phyloP scores from a whole-genome alignment of 768 basidiomycete species.

The Multifurca ochricompacta region DNA sequence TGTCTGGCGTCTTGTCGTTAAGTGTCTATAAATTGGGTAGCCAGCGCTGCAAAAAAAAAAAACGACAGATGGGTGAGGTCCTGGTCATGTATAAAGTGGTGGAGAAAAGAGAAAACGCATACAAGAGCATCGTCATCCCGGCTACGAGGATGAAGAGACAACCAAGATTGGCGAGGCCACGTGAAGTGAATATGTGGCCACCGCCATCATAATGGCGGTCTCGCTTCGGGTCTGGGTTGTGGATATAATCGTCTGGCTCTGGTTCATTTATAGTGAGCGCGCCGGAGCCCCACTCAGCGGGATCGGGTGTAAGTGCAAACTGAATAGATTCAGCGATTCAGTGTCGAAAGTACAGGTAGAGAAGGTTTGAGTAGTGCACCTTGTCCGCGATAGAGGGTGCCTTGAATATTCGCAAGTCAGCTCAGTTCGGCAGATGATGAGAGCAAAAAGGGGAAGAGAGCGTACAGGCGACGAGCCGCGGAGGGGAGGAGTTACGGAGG shows the following conservation, averaged over 20 bases:
- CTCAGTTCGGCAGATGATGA: background rate
- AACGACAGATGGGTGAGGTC: background rate
- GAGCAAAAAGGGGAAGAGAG: background rate
- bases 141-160: conserved; percentile 52
- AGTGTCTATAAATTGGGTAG: conserved; percentile 44
- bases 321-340: conserved; percentile 15
- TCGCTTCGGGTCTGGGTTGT: conserved; percentile 52
- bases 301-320: conserved; percentile 36
- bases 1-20: conserved; percentile 33
- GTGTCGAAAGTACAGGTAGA: background rate
- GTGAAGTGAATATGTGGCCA: conserved; percentile 49
- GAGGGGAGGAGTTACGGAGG: background rate
- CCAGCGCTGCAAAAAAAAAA: conserved; percentile 23
- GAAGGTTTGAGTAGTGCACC: background rate
- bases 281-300: conserved; percentile 43
- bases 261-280: conserved; percentile 35
- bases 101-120: conserved; percentile 25
- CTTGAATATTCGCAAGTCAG: background rate
- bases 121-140: conserved; percentile 49
- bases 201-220: conserved; percentile 47
- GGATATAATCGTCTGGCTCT: conserved; percentile 59
- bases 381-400: conserved; percentile 15
- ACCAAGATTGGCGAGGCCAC: conserved; percentile 61
- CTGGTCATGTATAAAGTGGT: background rate
- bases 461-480: background rate